A percentile compares a stretch with the other conserved stretches of the same genome.
These are phyloP conservation scores for Achaetomium macrosporum DNA, from an alignment of 2,329 filamentous ascomycete species.

Conservation along the genomic window DNA sequence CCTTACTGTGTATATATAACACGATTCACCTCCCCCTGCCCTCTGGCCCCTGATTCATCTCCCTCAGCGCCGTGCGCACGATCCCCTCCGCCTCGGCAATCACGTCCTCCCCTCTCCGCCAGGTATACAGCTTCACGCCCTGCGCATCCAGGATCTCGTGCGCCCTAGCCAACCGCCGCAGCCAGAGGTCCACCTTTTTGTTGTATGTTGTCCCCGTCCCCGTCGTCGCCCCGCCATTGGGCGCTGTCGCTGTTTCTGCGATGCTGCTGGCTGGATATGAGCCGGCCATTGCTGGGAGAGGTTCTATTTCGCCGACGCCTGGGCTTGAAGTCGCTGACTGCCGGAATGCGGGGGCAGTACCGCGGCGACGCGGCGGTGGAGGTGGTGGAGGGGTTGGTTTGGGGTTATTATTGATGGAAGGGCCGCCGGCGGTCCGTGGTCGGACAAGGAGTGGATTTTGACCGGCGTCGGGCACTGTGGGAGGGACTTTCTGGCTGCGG, in stretches of 20 bases:
- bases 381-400: constrained; percentile 35
- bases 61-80: constrained; percentile 49
- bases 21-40: not conserved
- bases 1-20: too few relatives aligned
- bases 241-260: not conserved
- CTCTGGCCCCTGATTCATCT: constrained; percentile 30
- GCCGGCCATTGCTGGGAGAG: not conserved
- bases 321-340: not conserved
- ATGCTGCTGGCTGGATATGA: not conserved
- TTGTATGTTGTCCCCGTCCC: constrained; percentile 34
- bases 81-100: constrained; percentile 59
- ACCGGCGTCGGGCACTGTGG: not conserved
- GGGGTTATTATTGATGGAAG: constrained; percentile 4
- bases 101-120: constrained; percentile 68
- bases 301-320: not conserved
- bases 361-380: constrained; percentile 43
- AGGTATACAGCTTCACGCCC: constrained; percentile 65
- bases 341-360: constrained; percentile 26
- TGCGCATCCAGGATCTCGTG: constrained; percentile 55
- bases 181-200: constrained; percentile 70
- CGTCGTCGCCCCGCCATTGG: constrained; percentile 6
- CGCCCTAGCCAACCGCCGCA: constrained; percentile 59
- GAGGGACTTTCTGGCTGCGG: not conserved
- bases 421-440: constrained; percentile 4
- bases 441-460: not conserved